Conservation (phyloP, 2,329 filamentous ascomycete species). For the Colletotrichum kahawae region DNA sequence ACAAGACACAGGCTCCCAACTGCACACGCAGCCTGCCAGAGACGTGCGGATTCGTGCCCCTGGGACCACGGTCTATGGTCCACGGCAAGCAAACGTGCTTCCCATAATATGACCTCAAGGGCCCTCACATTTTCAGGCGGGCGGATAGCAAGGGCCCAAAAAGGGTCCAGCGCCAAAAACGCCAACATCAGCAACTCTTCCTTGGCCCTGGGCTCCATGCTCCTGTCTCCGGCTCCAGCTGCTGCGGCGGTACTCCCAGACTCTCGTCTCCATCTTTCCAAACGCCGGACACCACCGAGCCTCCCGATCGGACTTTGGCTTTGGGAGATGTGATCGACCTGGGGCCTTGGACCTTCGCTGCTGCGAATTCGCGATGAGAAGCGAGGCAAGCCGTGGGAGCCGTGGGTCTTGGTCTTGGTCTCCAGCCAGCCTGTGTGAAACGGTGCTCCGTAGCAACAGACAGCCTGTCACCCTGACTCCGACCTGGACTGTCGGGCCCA, state of each 20-base stretch:
- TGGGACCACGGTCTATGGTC: not conserved
- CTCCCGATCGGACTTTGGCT: slow-evolving; percentile 21
- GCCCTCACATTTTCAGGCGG: not conserved
- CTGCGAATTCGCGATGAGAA: not conserved
- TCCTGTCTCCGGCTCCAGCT: slow-evolving; percentile 15
- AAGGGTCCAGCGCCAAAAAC: slow-evolving; percentile 12
- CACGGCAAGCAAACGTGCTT: not conserved
- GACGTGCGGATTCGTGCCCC: not conserved
- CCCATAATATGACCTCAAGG: slow-evolving; percentile 11
- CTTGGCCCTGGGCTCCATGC: slow-evolving; percentile 6
- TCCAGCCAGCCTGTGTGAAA: slow-evolving; percentile 19
- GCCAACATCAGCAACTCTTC: not conserved
- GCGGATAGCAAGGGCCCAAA: slow-evolving; percentile 2
- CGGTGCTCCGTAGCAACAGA: slow-evolving; percentile 15
- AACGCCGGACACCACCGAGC: slow-evolving; percentile 22
- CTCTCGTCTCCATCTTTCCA: slow-evolving; percentile 5
- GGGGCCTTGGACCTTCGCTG: not conserved
- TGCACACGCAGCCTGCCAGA: slow-evolving; percentile 1
- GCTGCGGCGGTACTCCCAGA: slow-evolving; percentile 11
- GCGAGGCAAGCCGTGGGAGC: slow-evolving; percentile 2
- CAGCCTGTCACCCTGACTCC: slow-evolving; percentile 3
- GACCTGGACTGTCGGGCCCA: slow-evolving; percentile 3
- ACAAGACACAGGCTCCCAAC: not conserved
- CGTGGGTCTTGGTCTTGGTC: slow-evolving; percentile 8
- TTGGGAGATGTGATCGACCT: not conserved